phyloP scores from a whole-genome alignment of 1,139 yeast species.

The Blastobotrys proliferans region DNA sequence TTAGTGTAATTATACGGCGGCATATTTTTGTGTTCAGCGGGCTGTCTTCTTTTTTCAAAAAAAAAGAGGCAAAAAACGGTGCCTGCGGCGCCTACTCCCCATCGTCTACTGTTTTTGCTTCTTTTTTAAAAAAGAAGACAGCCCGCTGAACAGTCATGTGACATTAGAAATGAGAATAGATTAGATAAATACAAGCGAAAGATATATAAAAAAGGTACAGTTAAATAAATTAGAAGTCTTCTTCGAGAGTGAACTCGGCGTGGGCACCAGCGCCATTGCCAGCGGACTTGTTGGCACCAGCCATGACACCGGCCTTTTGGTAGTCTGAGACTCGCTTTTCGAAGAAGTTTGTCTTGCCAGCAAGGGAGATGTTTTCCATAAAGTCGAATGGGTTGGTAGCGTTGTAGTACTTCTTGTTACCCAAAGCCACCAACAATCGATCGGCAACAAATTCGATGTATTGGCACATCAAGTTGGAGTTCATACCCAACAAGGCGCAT shows the following conservation, averaged over 20 bases:
- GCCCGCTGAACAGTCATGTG: no score
- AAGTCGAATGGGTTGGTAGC: conserved; percentile 94
- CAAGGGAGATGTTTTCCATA: conserved; percentile 96
- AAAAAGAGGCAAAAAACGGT: no score
- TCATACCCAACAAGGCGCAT: conserved; percentile 88
- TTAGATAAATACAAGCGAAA: conserved; percentile 6
- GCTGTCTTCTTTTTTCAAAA: no score
- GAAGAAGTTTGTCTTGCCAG: conserved; percentile 98
- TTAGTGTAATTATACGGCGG: conserved; percentile 22
- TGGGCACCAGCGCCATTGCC: conserved; percentile 39
- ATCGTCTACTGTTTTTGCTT: no score
- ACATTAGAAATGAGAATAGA: not conserved
- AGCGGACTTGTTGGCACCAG: conserved; percentile 39
- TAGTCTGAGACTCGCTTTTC: conserved; percentile 99
- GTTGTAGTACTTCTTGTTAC: conserved; percentile 84
- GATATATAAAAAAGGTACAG: conserved; percentile 8
- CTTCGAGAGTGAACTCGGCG: conserved; percentile 43
- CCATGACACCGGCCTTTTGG: conserved; percentile 99
- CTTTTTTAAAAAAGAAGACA: no score
- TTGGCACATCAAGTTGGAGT: conserved; percentile 87
- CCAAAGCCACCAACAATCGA: conserved; percentile 82
- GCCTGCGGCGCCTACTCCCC: no score
- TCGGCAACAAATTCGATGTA: conserved; percentile 98
- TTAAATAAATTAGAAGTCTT: conserved; percentile 38
- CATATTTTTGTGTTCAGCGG: conserved; percentile 11